phyloP scores from a whole-genome alignment of 305 asterid species.

The Petunia hybrid region DNA sequence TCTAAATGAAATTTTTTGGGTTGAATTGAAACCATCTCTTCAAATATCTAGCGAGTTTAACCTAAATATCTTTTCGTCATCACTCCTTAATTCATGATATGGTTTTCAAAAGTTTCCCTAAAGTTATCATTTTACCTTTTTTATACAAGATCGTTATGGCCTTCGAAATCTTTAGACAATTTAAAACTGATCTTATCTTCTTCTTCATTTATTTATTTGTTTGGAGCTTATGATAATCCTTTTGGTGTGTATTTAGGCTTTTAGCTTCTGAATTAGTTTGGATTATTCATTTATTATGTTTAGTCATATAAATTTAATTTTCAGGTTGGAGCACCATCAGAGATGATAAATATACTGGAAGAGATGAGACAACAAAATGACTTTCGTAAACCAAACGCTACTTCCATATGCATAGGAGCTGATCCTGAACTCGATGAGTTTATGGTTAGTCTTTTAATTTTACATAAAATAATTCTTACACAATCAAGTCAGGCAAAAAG shows the following conservation, averaged over 20 bases:
- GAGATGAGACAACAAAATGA: constrained; percentile 64
- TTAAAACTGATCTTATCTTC: background rate
- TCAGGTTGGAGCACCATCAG: constrained; percentile 92
- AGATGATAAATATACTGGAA: constrained; percentile 65
- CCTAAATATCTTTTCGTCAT: constrained; percentile 10
- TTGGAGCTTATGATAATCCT: background rate
- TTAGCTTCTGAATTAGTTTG: background rate
- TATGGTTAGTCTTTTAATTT: constrained; percentile 56
- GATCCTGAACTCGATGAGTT: constrained; percentile 91
- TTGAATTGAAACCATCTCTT: no score
- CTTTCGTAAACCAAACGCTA: constrained; percentile 39
- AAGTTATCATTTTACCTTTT: background rate
- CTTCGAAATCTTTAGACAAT: background rate
- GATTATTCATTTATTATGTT: background rate
- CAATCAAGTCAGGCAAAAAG: no score
- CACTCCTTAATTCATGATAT: background rate
- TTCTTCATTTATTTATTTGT: background rate
- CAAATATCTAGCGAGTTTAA: background rate
- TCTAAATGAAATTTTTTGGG: no score
- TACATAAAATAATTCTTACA: no score
- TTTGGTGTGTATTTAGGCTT: background rate
- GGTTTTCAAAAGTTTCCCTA: background rate
- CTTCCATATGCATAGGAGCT: constrained; percentile 59
- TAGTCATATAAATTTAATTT: background rate
- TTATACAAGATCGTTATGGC: background rate